Evolutionary conservation across 495 filamentous ascomycete genomes (phyloP).

Genomic region (Chlorociboria aeruginascens): DNA sequence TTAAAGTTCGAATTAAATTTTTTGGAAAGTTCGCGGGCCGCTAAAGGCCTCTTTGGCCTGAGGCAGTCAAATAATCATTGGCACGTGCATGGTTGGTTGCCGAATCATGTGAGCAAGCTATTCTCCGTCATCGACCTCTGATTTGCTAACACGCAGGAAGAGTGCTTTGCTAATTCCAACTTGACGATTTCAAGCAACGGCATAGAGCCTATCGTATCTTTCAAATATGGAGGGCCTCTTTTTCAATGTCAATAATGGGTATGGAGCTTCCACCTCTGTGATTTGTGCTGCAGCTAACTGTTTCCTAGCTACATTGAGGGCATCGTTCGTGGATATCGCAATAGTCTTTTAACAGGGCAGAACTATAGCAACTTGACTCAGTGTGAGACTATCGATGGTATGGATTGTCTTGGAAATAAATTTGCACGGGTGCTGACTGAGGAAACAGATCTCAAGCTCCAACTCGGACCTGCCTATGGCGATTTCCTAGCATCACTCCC

Average conservation of each 20-base stretch:
- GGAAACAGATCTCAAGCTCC: constrained; percentile 79
- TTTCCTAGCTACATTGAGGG: constrained; percentile 77
- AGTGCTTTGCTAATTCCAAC: background rate
- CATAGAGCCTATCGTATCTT: background rate
- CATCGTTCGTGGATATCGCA: constrained; percentile 92
- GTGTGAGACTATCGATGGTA: constrained; percentile 98
- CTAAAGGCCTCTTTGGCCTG: background rate
- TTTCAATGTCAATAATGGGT: constrained; percentile 94
- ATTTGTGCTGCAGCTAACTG: constrained; percentile 17
- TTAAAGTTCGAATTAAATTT: constrained; percentile 8
- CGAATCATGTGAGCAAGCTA: constrained; percentile 1
- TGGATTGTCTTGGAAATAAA: constrained; percentile 5
- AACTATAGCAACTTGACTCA: constrained; percentile 95
- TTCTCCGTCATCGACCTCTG: background rate
- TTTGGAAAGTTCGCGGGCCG: constrained; percentile 5
- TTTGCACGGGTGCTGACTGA: background rate
- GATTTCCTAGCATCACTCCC: constrained; percentile 92
- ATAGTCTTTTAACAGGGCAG: constrained; percentile 76
- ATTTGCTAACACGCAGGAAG: background rate
- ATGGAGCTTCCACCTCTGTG: constrained; percentile 21
- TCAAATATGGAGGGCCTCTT: constrained; percentile 81
- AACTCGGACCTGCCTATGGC: constrained; percentile 92
- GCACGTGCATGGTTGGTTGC: background rate
- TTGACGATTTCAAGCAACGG: background rate
- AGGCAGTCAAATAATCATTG: constrained; percentile 2